Conservation (phyloP, 495 filamentous ascomycete species). For the Pyrenula massariospora region DNA sequence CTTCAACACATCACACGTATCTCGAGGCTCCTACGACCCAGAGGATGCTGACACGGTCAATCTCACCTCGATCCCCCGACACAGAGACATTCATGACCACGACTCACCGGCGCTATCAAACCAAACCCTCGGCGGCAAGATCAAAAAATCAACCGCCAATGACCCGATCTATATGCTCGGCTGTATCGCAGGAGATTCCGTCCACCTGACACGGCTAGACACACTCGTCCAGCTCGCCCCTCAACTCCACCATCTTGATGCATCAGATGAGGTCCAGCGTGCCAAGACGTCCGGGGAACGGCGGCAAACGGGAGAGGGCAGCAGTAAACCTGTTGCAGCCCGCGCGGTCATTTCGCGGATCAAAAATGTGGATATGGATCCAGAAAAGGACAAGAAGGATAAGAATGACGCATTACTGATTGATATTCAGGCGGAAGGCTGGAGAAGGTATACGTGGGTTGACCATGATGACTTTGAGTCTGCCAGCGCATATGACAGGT, state of each 20-base stretch:
- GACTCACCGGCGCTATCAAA: constrained; percentile 17
- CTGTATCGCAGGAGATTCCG: constrained; percentile 50
- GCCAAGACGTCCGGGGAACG: constrained; percentile 12
- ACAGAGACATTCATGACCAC: constrained; percentile 7
- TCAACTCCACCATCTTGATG: constrained; percentile 66
- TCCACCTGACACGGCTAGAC: constrained; percentile 56
- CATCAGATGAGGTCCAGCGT: constrained; percentile 38
- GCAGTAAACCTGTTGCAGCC: constrained; percentile 36
- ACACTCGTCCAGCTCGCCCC: constrained; percentile 64
- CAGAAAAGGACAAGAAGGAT: constrained; percentile 31
- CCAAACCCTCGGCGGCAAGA: constrained; percentile 55
- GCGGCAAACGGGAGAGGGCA: constrained; percentile 21
- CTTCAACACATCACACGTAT: constrained; percentile 30
- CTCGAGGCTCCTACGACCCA: constrained; percentile 21
- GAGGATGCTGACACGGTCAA: constrained; percentile 21
- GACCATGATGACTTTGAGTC: constrained; percentile 58
- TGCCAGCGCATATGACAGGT: constrained; percentile 47
- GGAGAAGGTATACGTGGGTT: constrained; percentile 51
- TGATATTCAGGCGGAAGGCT: constrained; percentile 55
- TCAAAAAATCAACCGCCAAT: constrained; percentile 41
- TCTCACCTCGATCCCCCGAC: constrained; percentile 16
- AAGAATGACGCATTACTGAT: constrained; percentile 44
- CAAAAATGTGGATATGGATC: constrained; percentile 44
- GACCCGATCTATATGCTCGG: constrained; percentile 63
- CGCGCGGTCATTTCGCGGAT: constrained; percentile 56